Evolutionary conservation across 805 yeast genomes (phyloP), one percentile per base, ranked within the genome.

Genomic region (Wickerhamiella spandovensis): DNA sequence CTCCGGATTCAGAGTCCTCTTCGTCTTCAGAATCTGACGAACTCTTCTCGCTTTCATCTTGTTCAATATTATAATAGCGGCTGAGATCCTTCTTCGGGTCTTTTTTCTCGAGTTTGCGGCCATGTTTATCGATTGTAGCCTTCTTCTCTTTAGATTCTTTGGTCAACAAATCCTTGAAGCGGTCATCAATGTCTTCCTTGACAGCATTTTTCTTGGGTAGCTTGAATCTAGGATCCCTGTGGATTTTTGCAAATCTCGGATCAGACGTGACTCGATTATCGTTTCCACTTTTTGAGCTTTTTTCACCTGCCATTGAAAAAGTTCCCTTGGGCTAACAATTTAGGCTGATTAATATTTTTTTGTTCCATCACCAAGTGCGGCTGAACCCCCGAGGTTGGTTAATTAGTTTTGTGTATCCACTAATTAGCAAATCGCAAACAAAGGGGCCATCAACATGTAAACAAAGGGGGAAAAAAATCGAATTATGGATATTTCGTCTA

Each of bases 221-320:
- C 53, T 77, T 81, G 69, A 90, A 92, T 55, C 95, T 74, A 3
- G 97, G 97, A 66, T 92, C 98, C 56, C 75, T 77, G 58, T 82
- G 86, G 6, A 90, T 82, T 8, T 79, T 71, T 8, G 83, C 68
- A 65, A 90, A 90, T 63, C 97, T 77, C 22, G 81, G 75, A 68
- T 92, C 97, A 4, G 24, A 20, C 7, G 43, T 39, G n/a, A 20
- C 24, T n/a, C 24, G 39, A 17, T 17, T 20, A 10, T 39, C 24
- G 5, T 18, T 20, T 5, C 24, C 15, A 17, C 43, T 17, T 21
- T 18, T 18, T 10, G 22, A 18, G 24, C 24, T 39, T 17, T 39
- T 39, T 18, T 39, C 43, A 10, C n/a, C 18, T 12, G 18, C 24
- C 43, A 39, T 39, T 21, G 43, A 20, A 39, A 20, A 20, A 28